These are phyloP conservation scores for Mollisia scopiformis DNA, from an alignment of 2,329 filamentous ascomycete genomes.

Conservation along the genomic window DNA sequence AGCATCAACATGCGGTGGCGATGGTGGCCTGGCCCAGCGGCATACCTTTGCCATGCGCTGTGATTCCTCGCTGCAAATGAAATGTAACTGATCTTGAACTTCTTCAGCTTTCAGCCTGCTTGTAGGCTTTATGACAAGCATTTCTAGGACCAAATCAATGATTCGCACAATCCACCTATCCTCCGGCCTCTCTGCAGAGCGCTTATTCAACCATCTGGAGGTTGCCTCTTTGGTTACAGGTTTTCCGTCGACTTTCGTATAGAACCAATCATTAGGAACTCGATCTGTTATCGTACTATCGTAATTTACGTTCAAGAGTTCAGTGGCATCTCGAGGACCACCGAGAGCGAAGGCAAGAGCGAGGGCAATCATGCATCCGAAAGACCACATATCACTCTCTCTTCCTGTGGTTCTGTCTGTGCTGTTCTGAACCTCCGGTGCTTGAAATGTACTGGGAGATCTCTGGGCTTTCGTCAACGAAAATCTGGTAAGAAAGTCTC, in stretches of 20 bases:
- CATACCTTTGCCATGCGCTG: not conserved
- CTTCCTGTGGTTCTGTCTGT: slow-evolving; percentile 6
- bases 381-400: slow-evolving; percentile 17
- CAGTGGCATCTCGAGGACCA: not conserved
- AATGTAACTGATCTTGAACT: not conserved
- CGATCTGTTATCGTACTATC: too few species aligned
- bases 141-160: not conserved
- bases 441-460: slow-evolving; percentile 4
- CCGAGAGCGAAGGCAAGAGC: slow-evolving; percentile 9
- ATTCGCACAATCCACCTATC: slow-evolving; percentile 6
- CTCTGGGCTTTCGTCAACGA: slow-evolving; percentile 8
- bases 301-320: not conserved
- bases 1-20: not conserved
- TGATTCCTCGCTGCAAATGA: not conserved
- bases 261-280: slow-evolving; percentile 10
- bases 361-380: slow-evolving; percentile 9
- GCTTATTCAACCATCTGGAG: not conserved
- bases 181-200: not conserved
- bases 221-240: not conserved
- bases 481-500: slow-evolving; percentile 10
- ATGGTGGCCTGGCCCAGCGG: not conserved
- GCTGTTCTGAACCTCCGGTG: slow-evolving; percentile 7
- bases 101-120: not conserved
- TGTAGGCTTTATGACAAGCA: not conserved
- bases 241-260: not conserved